Base-by-base conservation (phyloP, 257 asterid genomes). In the Linaria vulgaris region DNA sequence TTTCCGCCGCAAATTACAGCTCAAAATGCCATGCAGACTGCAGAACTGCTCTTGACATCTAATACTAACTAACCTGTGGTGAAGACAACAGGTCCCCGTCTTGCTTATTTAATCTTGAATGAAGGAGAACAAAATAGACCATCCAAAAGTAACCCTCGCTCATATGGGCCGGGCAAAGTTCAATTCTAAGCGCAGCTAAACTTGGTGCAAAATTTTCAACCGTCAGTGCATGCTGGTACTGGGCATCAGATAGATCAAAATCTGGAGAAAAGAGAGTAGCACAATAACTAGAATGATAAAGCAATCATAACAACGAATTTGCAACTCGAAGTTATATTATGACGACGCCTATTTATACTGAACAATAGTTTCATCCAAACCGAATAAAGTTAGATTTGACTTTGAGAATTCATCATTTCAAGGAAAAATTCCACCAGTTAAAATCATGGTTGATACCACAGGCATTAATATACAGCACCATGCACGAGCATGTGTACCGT, bases 121-220 rank as follows among this genome's bases (percentile, higher is more conserved):
- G 85, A 64, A 94, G 81, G 69, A 94, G 95, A 78, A 94, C 95
- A 58, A 94, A 94, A 67, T 94, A 94, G 72, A 94, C 99, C 94
- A 88, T 87, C 99, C 99, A 94, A 78, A 94, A 94, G 87, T 84
- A 90, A 58, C 91, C 88, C 70, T 79, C 87, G 23, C 85, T 88
- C 89, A 94, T 78, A 79, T 90, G 99, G 47, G 76, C 90, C 47
- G 99, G 99, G 74, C 95, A 94, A 68, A 94, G 92, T 80, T 90
- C 99, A 72, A 72, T 75, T 85, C 97, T 82, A 57, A 94, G 95
- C 47, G 99, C 97, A 56, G 95, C 95, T 76, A 94, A 83, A 81
- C 95, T 82, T 17, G 94, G 97, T 15, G 91, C 82, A 30, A 87
- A 74, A 72, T 73, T 78, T 79, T 94, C 97, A 62, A 94, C 77